Conservation (phyloP, 2,329 filamentous ascomycete species). For the Neocatenulostroma microsporum region DNA sequence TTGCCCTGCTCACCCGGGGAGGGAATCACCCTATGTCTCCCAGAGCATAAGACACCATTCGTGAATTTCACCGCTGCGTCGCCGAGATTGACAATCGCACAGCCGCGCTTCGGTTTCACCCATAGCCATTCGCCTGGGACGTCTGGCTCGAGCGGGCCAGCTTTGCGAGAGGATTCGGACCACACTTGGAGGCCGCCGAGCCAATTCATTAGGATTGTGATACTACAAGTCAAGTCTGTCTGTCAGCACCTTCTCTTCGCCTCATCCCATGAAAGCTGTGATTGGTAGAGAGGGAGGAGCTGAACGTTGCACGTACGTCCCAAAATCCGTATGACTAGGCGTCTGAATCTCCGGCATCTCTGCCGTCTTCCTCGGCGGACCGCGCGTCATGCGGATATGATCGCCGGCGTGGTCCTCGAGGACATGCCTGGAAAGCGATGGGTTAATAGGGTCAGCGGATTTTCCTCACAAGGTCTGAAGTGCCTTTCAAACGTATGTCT, state of each 20-base stretch:
- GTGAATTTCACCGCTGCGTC: constrained; percentile 43
- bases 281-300: not conserved
- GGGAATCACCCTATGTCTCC: constrained; percentile 44
- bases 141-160: constrained; percentile 18
- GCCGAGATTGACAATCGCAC: constrained; percentile 43
- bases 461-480: too few species aligned
- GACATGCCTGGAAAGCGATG: too few species aligned
- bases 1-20: constrained; percentile 44
- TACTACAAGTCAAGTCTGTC: constrained; percentile 22
- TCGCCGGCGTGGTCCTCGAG: constrained; percentile 40
- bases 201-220: constrained; percentile 51
- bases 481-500: too few species aligned
- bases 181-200: constrained; percentile 49
- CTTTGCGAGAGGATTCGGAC: constrained; percentile 26
- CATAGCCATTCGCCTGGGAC: constrained; percentile 39
- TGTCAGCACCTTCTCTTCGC: not conserved
- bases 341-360: constrained; percentile 31
- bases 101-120: constrained; percentile 45
- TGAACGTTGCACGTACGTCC: constrained; percentile 19
- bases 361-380: constrained; percentile 37
- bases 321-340: constrained; percentile 48
- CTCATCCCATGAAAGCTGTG: too few species aligned
- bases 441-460: too few species aligned
- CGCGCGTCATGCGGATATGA: constrained; percentile 47
- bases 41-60: constrained; percentile 34